These are phyloP conservation scores for Hymenoscyphus albidus DNA, from an alignment of 2,329 filamentous ascomycete species.

Conservation along the genomic window DNA sequence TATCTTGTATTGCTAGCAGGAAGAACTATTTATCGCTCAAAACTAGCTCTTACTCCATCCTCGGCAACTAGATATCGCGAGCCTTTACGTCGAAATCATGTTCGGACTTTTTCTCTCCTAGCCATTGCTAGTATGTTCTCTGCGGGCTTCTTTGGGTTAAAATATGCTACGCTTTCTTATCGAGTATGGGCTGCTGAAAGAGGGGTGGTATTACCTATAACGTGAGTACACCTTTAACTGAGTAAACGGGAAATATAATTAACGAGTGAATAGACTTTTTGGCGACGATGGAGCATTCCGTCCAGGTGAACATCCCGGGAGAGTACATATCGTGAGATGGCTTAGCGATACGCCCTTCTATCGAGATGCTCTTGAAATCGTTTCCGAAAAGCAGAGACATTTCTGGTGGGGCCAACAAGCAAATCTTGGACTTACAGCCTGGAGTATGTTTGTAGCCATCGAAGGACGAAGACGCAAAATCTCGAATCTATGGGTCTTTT, in stretches of 20 bases:
- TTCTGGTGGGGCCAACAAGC: slow-evolving; percentile 63
- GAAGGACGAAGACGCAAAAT: slow-evolving; percentile 57
- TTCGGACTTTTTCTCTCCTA: slow-evolving; percentile 42
- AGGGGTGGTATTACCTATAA: slow-evolving; percentile 38
- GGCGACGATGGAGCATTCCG: slow-evolving; percentile 32
- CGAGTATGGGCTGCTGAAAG: slow-evolving; percentile 45
- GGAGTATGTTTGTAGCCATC: slow-evolving; percentile 54
- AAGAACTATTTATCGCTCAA: slow-evolving; percentile 30
- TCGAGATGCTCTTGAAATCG: slow-evolving; percentile 45
- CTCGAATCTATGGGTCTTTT: slow-evolving; percentile 51
- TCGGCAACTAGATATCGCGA: slow-evolving; percentile 37
- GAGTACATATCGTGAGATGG: slow-evolving; percentile 30
- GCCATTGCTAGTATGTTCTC: slow-evolving; percentile 43
- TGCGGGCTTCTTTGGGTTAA: slow-evolving; percentile 42
- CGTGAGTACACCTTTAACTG: slow-evolving; percentile 30
- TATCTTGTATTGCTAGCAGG: slow-evolving; percentile 24
- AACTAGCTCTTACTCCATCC: slow-evolving; percentile 35
- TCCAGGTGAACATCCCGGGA: slow-evolving; percentile 32
- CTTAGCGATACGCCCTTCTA: slow-evolving; percentile 31
- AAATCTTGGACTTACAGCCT: slow-evolving; percentile 50
- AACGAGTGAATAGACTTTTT: slow-evolving; percentile 25
- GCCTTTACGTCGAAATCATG: slow-evolving; percentile 29
- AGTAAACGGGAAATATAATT: background rate
- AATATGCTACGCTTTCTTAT: slow-evolving; percentile 46
- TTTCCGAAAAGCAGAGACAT: slow-evolving; percentile 50